Percentiles rank a stretch among this genome's conserved stretches.
Evolutionary conservation across 176 grass and related monocot genomes (phyloP).

Genomic region (Zoysia pacifica): DNA sequence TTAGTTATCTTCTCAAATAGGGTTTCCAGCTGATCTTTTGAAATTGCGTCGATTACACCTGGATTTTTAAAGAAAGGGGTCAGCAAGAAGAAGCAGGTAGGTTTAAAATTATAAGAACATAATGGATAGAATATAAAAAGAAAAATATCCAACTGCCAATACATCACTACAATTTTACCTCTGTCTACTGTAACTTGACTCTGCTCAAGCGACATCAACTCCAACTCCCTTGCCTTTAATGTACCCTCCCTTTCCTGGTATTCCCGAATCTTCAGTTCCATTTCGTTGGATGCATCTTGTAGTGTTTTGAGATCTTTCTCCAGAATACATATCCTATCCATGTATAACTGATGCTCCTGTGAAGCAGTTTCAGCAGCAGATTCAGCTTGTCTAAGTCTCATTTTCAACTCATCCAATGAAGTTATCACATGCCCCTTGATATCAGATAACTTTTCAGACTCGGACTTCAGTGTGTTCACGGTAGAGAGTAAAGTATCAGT

Average conservation of each 20-base stretch:
- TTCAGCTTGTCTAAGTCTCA: conserved; percentile 64
- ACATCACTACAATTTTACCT: conserved; percentile 45
- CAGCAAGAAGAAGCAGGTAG: conserved; percentile 37
- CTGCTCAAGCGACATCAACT: conserved; percentile 53
- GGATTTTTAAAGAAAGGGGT: conserved; percentile 20
- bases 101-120: conserved; percentile 25
- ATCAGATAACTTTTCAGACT: conserved; percentile 36
- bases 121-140: conserved; percentile 17
- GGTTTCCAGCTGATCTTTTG: conserved; percentile 63
- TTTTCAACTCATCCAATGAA: conserved; percentile 56
- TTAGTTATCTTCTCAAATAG: conserved; percentile 83
- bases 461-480: conserved; percentile 45
- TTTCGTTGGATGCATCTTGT: conserved; percentile 55
- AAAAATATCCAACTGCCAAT: not conserved
- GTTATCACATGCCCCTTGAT: conserved; percentile 42
- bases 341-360: conserved; percentile 50
- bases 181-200: conserved; percentile 45
- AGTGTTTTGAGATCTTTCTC: conserved; percentile 71
- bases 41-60: conserved; percentile 55
- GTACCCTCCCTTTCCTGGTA: conserved; percentile 59
- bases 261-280: conserved; percentile 63
- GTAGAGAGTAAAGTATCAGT: conserved; percentile 54
- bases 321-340: conserved; percentile 60
- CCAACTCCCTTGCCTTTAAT: conserved; percentile 64
- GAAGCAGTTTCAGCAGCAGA: conserved; percentile 62